Conservation (phyloP, 257 asterid species). For the Solanum pinnatisectum region DNA sequence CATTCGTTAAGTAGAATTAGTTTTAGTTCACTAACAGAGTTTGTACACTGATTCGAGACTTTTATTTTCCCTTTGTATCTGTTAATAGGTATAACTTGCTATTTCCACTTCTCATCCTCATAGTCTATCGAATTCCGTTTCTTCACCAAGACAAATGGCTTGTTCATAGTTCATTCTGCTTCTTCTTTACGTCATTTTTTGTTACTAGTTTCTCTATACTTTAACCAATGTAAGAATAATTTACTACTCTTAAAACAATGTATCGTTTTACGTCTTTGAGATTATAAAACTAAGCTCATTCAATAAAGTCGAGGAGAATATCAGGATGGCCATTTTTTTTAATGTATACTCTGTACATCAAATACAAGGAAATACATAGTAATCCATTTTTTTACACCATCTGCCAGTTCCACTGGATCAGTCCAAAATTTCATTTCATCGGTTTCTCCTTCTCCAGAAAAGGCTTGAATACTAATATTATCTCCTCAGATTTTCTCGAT, state of each 20-base stretch:
- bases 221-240: neutral
- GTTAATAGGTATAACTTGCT: no score
- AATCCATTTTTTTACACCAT: neutral
- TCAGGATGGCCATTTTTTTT: neutral
- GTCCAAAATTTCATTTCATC: neutral
- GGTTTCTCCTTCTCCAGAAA: neutral
- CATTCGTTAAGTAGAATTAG: neutral
- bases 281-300: neutral
- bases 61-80: neutral
- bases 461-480: neutral
- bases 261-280: neutral
- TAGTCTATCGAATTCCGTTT: neutral
- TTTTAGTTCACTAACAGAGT: neutral
- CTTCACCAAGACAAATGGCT: neutral
- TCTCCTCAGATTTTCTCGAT: neutral
- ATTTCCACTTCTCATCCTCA: neutral
- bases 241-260: neutral
- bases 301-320: neutral
- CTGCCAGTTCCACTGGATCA: neutral
- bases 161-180: neutral
- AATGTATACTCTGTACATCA: neutral
- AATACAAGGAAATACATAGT: neutral
- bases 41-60: neutral
- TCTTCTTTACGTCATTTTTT: neutral
- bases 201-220: no score